Evolutionary conservation across 306 rosid genomes (phyloP), one percentile per base, ranked within the genome.

Genomic region (Prunus dulcis): DNA sequence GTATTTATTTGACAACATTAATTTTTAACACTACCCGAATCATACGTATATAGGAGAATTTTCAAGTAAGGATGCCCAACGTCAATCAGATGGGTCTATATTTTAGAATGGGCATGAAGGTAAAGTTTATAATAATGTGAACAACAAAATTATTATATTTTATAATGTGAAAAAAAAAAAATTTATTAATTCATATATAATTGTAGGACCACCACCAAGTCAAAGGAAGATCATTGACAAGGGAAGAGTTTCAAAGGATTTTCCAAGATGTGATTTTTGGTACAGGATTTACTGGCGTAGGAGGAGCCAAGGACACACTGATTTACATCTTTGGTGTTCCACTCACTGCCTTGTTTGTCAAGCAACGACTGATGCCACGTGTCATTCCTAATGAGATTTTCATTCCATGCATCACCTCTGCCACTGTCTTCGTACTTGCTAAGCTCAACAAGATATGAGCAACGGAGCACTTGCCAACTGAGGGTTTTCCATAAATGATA

Each of bases 301-400:
- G 75, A 1, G 89, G 75, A 34, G 85, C 82, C 72, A 86, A 79
- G 34, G 90, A 89, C 43, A 38, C 84, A 10, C 72, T 91, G 0
- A 20, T 89, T 2, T 88, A 72, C 72, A 74, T 85, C 28, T 89
- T 88, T 72, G 95, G 96, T 52, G 91, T 92, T 64, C 97, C 96
- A 2, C 38, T 84, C 34, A 38, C 91, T 12, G 64, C 91, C 49
- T 46, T 80, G n/a, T 30, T 86, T 0, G 5, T 89, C 9, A 88
- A 92, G 80, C 86, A 85, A 27, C 15, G 74, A 22, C 20, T 85
- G 12, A 71, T 86, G 82, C 93, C 90, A 4, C 45, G 43, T 1
- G 76, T 51, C 3, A 15, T 91, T 49, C 74, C 76, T 14, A 80
- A 89, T 55, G 91, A 87, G 3, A 0, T 60, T 43, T 85, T 91